Percentiles rank a stretch among this genome's conserved stretches.
phyloP scores from a whole-genome alignment of 2,329 filamentous ascomycete genomes.

The Beauveria caledonica region DNA sequence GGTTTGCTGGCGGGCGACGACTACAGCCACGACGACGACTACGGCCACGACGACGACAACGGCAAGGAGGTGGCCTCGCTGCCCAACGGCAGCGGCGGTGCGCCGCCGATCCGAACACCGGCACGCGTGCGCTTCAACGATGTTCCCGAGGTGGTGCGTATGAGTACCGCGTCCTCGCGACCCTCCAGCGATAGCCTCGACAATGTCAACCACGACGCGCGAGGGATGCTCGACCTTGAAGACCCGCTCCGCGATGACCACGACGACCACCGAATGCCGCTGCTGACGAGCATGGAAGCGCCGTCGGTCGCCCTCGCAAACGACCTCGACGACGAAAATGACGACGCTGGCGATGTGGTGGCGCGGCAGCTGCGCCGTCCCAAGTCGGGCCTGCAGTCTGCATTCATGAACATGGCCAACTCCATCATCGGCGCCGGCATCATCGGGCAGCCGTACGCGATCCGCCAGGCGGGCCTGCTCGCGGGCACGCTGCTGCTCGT shows the following conservation, averaged over 20 bases:
- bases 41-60: constrained; percentile 5
- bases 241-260: constrained; percentile 6
- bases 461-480: constrained; percentile 80
- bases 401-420: constrained; percentile 99
- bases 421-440: constrained; percentile 81
- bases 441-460: constrained; percentile 88
- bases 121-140: constrained; percentile 70
- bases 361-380: constrained; percentile 55
- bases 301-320: constrained; percentile 66
- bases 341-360: constrained; percentile 41
- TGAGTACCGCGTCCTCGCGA: constrained; percentile 16
- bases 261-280: constrained; percentile 52
- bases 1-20: constrained; percentile 17
- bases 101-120: constrained; percentile 33
- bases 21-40: constrained; percentile 12
- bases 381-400: constrained; percentile 75
- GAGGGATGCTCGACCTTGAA: constrained; percentile 31
- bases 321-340: constrained; percentile 25
- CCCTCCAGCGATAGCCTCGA: not conserved
- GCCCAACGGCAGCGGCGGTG: not conserved
- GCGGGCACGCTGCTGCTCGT: constrained; percentile 74
- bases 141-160: constrained; percentile 34
- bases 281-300: constrained; percentile 76
- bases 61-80: not conserved
- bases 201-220: not conserved